phyloP scores from a whole-genome alignment of 2,329 filamentous ascomycete genomes.

The Calonectria henricotiae region DNA sequence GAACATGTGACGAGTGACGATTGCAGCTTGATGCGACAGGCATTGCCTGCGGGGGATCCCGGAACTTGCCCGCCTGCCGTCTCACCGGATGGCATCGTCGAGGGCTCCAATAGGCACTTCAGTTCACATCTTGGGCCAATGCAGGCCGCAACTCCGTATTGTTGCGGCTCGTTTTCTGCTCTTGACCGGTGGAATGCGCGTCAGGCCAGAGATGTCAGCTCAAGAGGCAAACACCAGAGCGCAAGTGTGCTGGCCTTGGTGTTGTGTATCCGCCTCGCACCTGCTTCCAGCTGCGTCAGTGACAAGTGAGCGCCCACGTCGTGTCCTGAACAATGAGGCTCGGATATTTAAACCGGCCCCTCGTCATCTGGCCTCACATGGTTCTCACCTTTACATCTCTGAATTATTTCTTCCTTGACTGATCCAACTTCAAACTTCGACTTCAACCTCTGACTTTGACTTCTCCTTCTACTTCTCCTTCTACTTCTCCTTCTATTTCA shows the following conservation, averaged over 20 bases:
- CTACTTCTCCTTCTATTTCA: conserved; percentile 11
- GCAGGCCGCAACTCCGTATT: too few species aligned
- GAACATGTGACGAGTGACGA: background rate
- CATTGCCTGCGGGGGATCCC: background rate
- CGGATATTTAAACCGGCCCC: conserved; percentile 30
- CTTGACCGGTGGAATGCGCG: background rate
- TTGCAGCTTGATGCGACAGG: background rate
- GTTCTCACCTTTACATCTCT: conserved; percentile 42
- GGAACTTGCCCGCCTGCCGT: conserved; percentile 11
- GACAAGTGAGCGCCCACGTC: conserved; percentile 42
- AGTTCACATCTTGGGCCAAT: too few species aligned
- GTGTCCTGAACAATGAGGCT: conserved; percentile 43
- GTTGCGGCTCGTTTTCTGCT: too few species aligned
- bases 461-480: conserved; percentile 18
- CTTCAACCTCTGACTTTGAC: conserved; percentile 26
- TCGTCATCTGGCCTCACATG: conserved; percentile 33
- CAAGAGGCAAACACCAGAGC: too few species aligned
- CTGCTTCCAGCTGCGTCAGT: conserved; percentile 46
- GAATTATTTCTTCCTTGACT: conserved; percentile 40
- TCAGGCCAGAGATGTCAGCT: background rate
- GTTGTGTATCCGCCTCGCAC: conserved; percentile 42
- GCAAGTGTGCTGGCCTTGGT: background rate
- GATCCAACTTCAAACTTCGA: conserved; percentile 33
- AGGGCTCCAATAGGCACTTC: background rate
- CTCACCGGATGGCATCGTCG: background rate